Evolutionary conservation across 1,139 yeast genomes (phyloP).

Genomic region (Hanseniaspora sp.): DNA sequence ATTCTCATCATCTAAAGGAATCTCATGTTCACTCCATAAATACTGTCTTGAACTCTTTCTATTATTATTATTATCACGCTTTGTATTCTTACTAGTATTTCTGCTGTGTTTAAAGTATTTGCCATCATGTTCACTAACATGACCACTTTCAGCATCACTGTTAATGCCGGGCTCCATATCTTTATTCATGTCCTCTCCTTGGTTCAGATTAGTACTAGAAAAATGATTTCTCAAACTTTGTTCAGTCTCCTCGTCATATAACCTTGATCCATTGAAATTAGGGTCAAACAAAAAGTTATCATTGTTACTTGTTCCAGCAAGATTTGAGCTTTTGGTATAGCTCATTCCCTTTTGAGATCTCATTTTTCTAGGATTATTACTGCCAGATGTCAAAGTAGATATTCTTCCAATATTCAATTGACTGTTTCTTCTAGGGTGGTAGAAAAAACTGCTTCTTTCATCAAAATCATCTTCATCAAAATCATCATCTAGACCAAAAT

Average conservation of each 20-base stretch:
- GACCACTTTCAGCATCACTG: not conserved
- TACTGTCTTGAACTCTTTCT: not conserved
- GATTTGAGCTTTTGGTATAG: not conserved
- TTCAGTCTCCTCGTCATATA: not conserved
- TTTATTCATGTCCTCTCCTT: not conserved
- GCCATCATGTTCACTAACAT: not conserved
- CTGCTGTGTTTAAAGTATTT: not conserved
- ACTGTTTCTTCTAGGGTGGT: conserved; percentile 13
- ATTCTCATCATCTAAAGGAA: not conserved
- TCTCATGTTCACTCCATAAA: not conserved
- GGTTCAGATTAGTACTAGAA: not conserved
- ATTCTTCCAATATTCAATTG: conserved; percentile 11
- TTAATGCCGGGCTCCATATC: not conserved
- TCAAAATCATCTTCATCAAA: conserved; percentile 16
- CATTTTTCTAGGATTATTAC: conserved; percentile 16
- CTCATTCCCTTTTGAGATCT: not conserved
- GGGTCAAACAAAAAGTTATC: not conserved
- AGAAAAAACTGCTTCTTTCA: conserved; percentile 14
- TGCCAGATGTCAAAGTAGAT: conserved; percentile 15
- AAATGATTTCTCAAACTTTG: conserved; percentile 1
- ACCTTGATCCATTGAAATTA: not conserved
- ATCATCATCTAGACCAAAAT: conserved; percentile 14
- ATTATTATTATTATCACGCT: not conserved
- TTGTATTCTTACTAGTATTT: not conserved
- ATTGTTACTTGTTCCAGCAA: not conserved